Base-by-base conservation (phyloP, 768 basidiomycete species). In the Leucocoprinus sp. region DNA sequence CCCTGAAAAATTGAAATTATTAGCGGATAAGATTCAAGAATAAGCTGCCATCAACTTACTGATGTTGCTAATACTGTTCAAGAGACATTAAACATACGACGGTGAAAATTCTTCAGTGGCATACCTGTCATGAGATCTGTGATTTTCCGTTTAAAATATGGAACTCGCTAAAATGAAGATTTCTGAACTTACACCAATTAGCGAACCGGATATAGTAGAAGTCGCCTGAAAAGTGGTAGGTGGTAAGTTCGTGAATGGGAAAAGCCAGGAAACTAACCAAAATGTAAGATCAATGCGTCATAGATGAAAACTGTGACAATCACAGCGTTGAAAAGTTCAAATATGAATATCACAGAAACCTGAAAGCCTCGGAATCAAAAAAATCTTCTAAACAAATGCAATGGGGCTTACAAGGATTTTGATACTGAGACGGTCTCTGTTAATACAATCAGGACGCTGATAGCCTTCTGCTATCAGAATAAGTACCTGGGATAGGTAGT, bases 281-380 rank as follows among this genome's bases (percentile, higher is more conserved):
- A 77, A 50, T 70, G 60, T 8, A 57, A 54, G 31, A 76, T 67
- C n/a, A 76, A 59, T 8, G 69, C 65, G 8, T 68, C 57, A 46
- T 76, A 78, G 12, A 76, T 43, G 50, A 72, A 71, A 2, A 63
- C 49, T 18, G 69, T 54, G 28, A 72, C 67, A 51, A 74, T 74
- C 8, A 60, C 53, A 2, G 69, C 63, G 50, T 74, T 75, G 24
- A 69, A 50, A 1, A 71, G 74, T 55, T 78, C 76, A 36, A 67
- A 69, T 7, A 72, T 12, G 40, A 76, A 63, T 2, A 77, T 58
- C 14, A 24, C 22, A 12, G 4, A n/a, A 5, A 15, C 5, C 21
- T 7, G 37, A 24, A n/a, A 15, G 26, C 24, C 24, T 15, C 14
- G 12, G n/a, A n/a, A n/a, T n/a, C n/a, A n/a, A n/a, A n/a, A n/a